Conservation (phyloP, 306 rosid species). For the Vigna hirtella region DNA sequence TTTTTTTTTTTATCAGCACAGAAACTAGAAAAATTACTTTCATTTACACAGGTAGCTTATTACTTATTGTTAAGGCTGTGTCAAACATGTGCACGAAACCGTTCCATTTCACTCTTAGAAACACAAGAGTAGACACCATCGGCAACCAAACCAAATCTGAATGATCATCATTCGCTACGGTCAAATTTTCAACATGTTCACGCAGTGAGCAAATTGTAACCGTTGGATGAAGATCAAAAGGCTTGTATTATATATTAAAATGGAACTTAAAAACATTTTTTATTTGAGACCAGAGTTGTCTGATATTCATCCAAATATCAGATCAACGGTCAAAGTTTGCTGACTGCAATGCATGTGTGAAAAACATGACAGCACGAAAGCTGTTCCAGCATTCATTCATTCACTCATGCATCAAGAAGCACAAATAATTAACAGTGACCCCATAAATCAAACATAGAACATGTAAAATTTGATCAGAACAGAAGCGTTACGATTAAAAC, state of each 20-base stretch:
- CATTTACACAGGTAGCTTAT: slow-evolving; percentile 4
- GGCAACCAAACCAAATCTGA: background rate
- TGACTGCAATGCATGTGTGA: background rate
- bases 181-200: background rate
- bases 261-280: background rate
- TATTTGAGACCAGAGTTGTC: background rate
- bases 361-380: background rate
- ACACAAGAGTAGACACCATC: background rate
- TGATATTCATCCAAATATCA: background rate
- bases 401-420: background rate
- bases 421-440: background rate
- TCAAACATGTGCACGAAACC: background rate
- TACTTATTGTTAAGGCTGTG: background rate
- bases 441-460: background rate
- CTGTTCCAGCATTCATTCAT: background rate
- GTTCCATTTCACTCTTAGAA: background rate
- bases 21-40: background rate
- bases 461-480: slow-evolving; percentile 1
- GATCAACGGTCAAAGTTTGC: background rate
- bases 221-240: background rate
- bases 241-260: background rate
- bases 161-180: background rate
- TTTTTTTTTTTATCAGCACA: too few species aligned
- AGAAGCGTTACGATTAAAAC: slow-evolving; percentile 6
- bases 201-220: background rate